Evolutionary conservation across 192 early-diverging fungal species (phyloP), one percentile per base, ranked within the genome.

Genomic region (Irineochytrium annulatum): DNA sequence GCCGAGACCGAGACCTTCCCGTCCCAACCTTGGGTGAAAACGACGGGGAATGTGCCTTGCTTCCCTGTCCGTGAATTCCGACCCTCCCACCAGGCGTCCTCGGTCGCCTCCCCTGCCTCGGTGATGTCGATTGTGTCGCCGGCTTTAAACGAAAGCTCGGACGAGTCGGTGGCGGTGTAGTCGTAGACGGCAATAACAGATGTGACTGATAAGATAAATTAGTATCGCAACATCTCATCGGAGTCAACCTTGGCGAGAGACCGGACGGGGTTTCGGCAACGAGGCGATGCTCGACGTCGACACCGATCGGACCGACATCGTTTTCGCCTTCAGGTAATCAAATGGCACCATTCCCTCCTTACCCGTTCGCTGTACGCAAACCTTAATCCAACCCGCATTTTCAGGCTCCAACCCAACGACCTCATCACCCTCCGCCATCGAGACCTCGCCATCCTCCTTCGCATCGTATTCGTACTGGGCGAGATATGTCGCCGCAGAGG

Each of bases 141-240:
- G 27, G 86, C 84, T 53, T 81, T 80, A 68, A 99, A 97, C 14
- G 87, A 86, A 14, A 99, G 83, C 68, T 99, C 97, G 20, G 89
- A 88, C 16, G 72, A 60, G 48, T 91, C 90, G 2, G 87, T 84
- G 2, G 90, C 87, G 28, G 75, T 72, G 66, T 93, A 99, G 62
- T 99, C 97, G 64, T 91, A 99, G 34, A 95, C 67, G 8, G 94
- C 93, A 54, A 83, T 83, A 1, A 93, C 94, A 39, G 33, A 43
- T 14, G 28, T 43, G 32, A n/a, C n/a, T n/a, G n/a, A n/a, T n/a
- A n/a, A n/a, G n/a, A n/a, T n/a, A n/a, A n/a, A n/a, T n/a, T n/a
- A n/a, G n/a, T n/a, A n/a, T n/a, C n/a, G n/a, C n/a, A n/a, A n/a
- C n/a, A n/a, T n/a, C n/a, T n/a, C n/a, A n/a, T n/a, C n/a, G n/a